phyloP scores from a whole-genome alignment of 2,329 filamentous ascomycete species.

The Pseudocercospora cruenta region DNA sequence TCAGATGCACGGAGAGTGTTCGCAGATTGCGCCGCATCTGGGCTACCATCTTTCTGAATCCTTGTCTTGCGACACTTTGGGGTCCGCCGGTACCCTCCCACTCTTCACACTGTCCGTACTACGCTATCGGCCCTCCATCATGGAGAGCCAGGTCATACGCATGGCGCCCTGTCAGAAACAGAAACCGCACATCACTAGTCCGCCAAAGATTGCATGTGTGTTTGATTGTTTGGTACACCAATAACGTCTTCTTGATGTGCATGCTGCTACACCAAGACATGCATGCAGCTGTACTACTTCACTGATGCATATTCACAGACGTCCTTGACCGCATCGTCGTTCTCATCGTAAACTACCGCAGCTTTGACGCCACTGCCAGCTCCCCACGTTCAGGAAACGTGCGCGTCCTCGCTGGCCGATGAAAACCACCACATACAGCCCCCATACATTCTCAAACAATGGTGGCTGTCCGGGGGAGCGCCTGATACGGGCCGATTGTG shows the following conservation, averaged over 20 bases:
- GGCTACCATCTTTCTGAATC: not conserved
- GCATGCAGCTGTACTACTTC: not conserved
- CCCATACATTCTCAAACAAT: not conserved
- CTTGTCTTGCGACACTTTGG: not conserved
- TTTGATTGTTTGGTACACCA: not conserved
- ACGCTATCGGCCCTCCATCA: not conserved
- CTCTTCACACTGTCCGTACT: not conserved
- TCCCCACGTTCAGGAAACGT: not conserved
- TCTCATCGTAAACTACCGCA: not conserved
- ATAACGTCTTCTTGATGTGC: not conserved
- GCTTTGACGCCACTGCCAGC: not conserved
- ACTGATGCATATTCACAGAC: not conserved
- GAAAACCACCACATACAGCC: not conserved
- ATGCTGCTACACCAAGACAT: conserved; percentile 1
- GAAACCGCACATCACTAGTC: not conserved
- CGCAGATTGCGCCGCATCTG: not conserved
- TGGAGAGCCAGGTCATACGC: not conserved
- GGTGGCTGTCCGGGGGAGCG: not conserved
- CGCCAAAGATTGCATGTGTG: not conserved
- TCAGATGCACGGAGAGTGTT: not conserved
- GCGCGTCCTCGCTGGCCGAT: not conserved
- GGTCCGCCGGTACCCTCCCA: not conserved
- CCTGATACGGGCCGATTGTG: not conserved
- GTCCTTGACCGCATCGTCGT: not conserved
- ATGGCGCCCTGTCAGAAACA: not conserved